A percentile compares a stretch with the other conserved stretches of the same genome.
These are phyloP conservation scores for Colletotrichum orbiculare DNA, from an alignment of 2,329 filamentous ascomycete species.

Conservation along the genomic window DNA sequence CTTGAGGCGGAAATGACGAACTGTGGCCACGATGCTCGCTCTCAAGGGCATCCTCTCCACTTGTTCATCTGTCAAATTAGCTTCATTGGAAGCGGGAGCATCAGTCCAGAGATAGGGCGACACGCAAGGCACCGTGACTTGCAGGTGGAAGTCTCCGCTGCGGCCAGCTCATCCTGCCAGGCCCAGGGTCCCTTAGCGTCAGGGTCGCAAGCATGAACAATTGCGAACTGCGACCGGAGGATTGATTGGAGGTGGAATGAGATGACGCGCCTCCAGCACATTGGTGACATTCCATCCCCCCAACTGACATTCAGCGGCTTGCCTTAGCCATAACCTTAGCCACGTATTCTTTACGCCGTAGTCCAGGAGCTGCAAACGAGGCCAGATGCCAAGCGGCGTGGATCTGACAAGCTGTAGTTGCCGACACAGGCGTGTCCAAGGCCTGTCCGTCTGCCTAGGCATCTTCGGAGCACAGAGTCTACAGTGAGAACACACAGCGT, in stretches of 20 bases:
- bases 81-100: constrained; percentile 20
- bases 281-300: not conserved
- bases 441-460: too few relatives aligned
- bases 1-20: constrained; percentile 1
- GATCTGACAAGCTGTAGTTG: constrained; percentile 28
- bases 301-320: too few relatives aligned
- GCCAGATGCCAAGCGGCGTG: constrained; percentile 32
- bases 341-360: not conserved
- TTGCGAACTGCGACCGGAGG: not conserved
- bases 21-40: constrained; percentile 1
- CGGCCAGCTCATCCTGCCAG: constrained; percentile 29
- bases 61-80: constrained; percentile 30
- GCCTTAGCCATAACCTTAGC: too few relatives aligned
- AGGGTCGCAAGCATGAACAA: not conserved
- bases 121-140: constrained; percentile 32
- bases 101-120: constrained; percentile 16
- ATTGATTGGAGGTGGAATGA: not conserved
- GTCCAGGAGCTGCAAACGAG: not conserved
- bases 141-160: constrained; percentile 26
- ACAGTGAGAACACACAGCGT: too few relatives aligned
- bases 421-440: constrained; percentile 9
- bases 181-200: constrained; percentile 16
- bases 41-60: constrained; percentile 27
- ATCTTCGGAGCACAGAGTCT: too few relatives aligned
- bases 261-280: constrained; percentile 15